Evolutionary conservation across 805 yeast species (phyloP), one percentile per base, ranked within the genome.

Genomic region (Wickerhamiella kurtzmanii): DNA sequence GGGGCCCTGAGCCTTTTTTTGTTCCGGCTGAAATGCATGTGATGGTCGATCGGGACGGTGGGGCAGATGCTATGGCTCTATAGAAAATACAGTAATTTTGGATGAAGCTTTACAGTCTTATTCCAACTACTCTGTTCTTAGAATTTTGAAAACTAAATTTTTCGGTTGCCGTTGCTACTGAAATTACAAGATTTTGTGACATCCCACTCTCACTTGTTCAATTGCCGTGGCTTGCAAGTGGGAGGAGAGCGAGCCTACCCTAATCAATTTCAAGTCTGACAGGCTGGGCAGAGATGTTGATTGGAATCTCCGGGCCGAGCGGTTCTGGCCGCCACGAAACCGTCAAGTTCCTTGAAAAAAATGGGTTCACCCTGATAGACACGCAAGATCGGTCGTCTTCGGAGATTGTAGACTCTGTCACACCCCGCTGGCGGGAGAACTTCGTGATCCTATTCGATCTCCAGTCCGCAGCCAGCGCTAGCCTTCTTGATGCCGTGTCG

Each of bases 271-370:
- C 18, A 17, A 17, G 8, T 15, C 8, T 35, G 16, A n/a, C n/a
- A n/a, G n/a, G n/a, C n/a, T n/a, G n/a, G n/a, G n/a, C n/a, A 18
- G n/a, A 16, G 19, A 83, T 83, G 94, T 68, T 84, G 38, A 73
- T 83, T 20, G 92, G 89, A 2, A 69, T 83, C 3, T 76, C 88
- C 0, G 94, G 94, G 0, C 73, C 85, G 0, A 56, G 72, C 0
- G 70, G 77, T 40, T 71, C 87, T 15, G 94, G 94, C 1, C 76
- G 79, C 54, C 69, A 76, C 2, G 80, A 77, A 48, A 77, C 80
- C 1, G 77, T 77, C 1, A 63, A 75, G 39, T 81, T 76, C 58
- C 64, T 83, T 44, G 64, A 68, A 2, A 63, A 64, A 41, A 76
- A 73, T 48, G 83, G 81, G 16, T 80, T 79, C 62, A 56, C 51